phyloP scores from a whole-genome alignment of 2,329 filamentous ascomycete species.

The Trichoderma cornu-damae region DNA sequence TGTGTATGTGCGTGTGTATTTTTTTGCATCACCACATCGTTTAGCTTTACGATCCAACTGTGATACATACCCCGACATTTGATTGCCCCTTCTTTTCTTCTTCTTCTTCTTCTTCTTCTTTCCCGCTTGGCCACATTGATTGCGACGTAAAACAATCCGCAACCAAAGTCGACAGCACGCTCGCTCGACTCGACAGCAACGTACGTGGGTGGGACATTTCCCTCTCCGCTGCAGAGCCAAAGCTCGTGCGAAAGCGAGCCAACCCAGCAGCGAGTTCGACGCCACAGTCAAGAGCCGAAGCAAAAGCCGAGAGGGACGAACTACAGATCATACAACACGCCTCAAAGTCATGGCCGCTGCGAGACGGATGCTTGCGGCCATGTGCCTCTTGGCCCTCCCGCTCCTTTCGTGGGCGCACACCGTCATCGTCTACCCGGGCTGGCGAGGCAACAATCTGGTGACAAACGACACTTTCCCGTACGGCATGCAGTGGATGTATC shows the following conservation, averaged over 20 bases:
- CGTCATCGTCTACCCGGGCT: constrained; percentile 82
- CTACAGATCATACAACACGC: not conserved
- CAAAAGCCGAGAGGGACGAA: too few relatives aligned
- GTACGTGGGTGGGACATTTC: too few relatives aligned
- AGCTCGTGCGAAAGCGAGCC: not conserved
- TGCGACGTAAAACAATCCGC: not conserved
- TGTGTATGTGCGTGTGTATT: too few relatives aligned
- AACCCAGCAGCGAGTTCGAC: too few relatives aligned
- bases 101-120: too few relatives aligned
- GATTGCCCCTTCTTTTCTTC: too few relatives aligned
- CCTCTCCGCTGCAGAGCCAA: not conserved
- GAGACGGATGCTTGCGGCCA: not conserved
- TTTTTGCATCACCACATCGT: not conserved
- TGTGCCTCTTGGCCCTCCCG: constrained; percentile 7
- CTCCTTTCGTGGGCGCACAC: constrained; percentile 50
- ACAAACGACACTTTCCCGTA: constrained; percentile 76
- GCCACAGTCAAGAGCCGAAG: too few relatives aligned
- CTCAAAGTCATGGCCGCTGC: not conserved
- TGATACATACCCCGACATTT: too few relatives aligned
- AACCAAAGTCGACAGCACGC: not conserved
- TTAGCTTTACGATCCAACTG: too few relatives aligned
- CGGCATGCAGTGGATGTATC: constrained; percentile 94
- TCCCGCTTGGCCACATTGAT: not conserved
- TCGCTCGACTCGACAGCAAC: too few relatives aligned
- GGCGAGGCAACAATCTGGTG: constrained; percentile 79